Conservation (phyloP, 2,329 filamentous ascomycete species). For the Lasiodiplodia citricola region DNA sequence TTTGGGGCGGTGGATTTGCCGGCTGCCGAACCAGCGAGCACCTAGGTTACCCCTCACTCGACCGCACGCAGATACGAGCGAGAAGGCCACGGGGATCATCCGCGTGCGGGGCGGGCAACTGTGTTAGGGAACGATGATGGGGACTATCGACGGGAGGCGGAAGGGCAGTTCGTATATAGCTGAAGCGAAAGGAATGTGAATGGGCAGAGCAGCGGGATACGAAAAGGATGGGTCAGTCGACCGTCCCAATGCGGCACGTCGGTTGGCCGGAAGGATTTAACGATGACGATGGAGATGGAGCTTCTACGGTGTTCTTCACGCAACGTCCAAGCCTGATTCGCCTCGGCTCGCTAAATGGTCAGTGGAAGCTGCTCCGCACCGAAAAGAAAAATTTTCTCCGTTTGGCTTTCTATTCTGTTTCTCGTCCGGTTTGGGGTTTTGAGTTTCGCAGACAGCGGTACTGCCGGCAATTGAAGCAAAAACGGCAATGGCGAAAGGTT, state of each 20-base stretch:
- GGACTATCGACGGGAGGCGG: conserved; percentile 3
- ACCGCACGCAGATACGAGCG: neutral
- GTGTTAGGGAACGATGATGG: neutral
- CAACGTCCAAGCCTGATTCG: no score
- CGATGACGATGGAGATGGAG: neutral
- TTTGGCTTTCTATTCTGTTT: neutral
- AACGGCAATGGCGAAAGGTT: neutral
- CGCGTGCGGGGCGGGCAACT: neutral
- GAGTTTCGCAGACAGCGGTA: neutral
- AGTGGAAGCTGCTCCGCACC: neutral
- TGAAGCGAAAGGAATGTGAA: neutral
- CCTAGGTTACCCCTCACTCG: conserved; percentile 1
- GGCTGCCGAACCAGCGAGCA: neutral
- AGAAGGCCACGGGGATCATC: neutral
- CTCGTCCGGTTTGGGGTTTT: neutral
- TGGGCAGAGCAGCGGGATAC: neutral
- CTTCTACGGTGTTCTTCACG: neutral
- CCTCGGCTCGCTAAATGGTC: neutral
- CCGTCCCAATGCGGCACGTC: neutral
- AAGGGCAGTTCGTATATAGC: conserved; percentile 1
- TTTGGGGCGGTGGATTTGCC: neutral
- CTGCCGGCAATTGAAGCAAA: neutral
- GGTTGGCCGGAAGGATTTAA: neutral
- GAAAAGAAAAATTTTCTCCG: neutral
- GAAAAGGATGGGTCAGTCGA: neutral